Base-by-base conservation (phyloP, 495 filamentous ascomycete genomes). In the Jackrogersella minutella region DNA sequence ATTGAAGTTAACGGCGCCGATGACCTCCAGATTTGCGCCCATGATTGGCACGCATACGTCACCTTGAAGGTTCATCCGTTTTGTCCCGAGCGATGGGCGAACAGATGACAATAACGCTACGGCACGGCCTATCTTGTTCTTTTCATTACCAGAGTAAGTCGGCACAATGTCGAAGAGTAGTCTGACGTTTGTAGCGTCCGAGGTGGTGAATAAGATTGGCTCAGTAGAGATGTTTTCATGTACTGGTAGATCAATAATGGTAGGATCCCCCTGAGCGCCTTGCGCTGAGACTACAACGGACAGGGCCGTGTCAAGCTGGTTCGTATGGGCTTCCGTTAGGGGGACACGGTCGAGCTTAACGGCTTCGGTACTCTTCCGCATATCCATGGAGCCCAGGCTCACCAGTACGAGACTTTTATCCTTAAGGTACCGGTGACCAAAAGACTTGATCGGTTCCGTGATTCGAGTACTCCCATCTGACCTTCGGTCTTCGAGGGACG, bases 1-100 rank as follows among this genome's bases (percentile, higher is more conserved):
- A 73, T 97, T 97, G 85, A 99, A 98, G 56, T 95, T 95, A 68
- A 98, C 91, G 8, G 88, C 86, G 5, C 95, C 95, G 69, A 99
- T 97, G 7, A 97, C 89, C 43, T 97, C 93, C 33, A 98, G 75
- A 24, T 90, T 93, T 21, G 91, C 89, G 1, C 77, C 80, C 69
- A 99, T 83, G 50, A 99, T 96, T 2, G 95, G 95, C 17, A 99
- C 89, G 56, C 89, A 93, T 17, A 96, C 84, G 74, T 97, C 94
- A n/a, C 93, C 93, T 77, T 97, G 92, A 7, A 98, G 82, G 57
- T 89, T 93, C 77, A 93, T 94, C 17, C 92, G 86, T 66, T 79
- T 79, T 17, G 88, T 85, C 7, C 96, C 95, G 30, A 98, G 77
- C 5, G 82, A 88, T 0, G 90, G 90, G 55, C 91, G 93, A 58